Evolutionary conservation across 768 basidiomycete species (phyloP).

Genomic region (Termitomyces sp.): DNA sequence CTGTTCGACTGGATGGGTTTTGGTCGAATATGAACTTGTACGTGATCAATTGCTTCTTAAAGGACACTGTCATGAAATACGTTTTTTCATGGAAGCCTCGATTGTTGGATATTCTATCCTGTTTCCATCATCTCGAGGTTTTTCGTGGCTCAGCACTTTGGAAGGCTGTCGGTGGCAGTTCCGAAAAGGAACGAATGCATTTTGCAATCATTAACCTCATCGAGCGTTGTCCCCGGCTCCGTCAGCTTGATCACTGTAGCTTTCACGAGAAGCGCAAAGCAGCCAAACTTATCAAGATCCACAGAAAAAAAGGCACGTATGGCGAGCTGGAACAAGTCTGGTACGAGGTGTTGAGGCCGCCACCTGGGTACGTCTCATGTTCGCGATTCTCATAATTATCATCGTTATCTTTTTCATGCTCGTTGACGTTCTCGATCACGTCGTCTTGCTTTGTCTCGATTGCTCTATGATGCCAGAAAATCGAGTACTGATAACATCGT

Average conservation of each 20-base stretch:
- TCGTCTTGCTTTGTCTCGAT: neutral
- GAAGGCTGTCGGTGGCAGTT: constrained; percentile 33
- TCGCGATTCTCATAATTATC: neutral
- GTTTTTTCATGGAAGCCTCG: constrained; percentile 26
- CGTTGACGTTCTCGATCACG: neutral
- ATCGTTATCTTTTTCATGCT: neutral
- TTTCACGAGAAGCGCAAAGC: constrained; percentile 31
- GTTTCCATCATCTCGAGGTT: constrained; percentile 41
- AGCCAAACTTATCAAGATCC: constrained; percentile 37
- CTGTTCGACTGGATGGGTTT: constrained; percentile 13
- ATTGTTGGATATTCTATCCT: constrained; percentile 40
- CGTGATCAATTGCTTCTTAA: constrained; percentile 8
- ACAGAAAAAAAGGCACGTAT: constrained; percentile 27
- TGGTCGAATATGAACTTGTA: constrained; percentile 25
- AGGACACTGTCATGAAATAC: neutral
- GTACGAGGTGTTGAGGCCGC: constrained; percentile 32
- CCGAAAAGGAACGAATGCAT: constrained; percentile 37
- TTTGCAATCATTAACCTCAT: constrained; percentile 38
- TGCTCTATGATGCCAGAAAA: neutral
- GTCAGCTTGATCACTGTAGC: constrained; percentile 41
- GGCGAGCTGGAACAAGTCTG: constrained; percentile 26
- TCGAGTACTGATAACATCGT: neutral
- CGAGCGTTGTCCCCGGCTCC: constrained; percentile 38
- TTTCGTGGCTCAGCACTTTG: constrained; percentile 45
- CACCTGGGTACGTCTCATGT: constrained; percentile 25